Percentiles rank a stretch among this genome's conserved stretches.
phyloP scores from a whole-genome alignment of 2,329 filamentous ascomycete genomes.

The Clarireedia monteithiana region DNA sequence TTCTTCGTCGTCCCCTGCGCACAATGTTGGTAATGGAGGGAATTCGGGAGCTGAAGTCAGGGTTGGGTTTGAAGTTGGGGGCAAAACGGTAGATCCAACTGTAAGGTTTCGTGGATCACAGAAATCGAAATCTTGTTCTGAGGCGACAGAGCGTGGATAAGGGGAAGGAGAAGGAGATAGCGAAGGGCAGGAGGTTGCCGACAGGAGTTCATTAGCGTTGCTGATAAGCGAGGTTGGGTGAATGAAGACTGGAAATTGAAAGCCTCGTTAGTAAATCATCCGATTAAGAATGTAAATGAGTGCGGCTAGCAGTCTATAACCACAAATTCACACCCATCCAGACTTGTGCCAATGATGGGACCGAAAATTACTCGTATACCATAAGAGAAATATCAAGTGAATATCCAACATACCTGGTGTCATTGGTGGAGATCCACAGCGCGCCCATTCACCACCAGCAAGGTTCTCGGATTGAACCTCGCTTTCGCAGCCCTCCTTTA shows the following conservation, averaged over 20 bases:
- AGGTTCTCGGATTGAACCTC: conserved; percentile 66
- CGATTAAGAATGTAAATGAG: neutral
- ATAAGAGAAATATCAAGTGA: neutral
- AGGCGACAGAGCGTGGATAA: conserved; percentile 59
- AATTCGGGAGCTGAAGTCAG: conserved; percentile 51
- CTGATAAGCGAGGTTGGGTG: conserved; percentile 58
- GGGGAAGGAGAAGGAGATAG: conserved; percentile 82
- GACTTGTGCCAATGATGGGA: neutral
- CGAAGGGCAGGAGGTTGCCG: conserved; percentile 68
- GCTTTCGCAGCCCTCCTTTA: conserved; percentile 65
- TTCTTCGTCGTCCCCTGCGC: conserved; percentile 56
- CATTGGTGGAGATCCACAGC: conserved; percentile 73
- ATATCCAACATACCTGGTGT: conserved; percentile 68
- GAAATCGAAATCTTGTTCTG: conserved; percentile 68
- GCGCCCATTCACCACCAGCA: conserved; percentile 67
- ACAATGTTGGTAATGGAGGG: conserved; percentile 53
- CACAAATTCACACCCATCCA: no score
- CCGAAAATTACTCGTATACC: neutral
- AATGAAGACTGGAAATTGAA: conserved; percentile 47
- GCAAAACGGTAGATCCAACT: conserved; percentile 45
- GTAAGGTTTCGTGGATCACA: conserved; percentile 89
- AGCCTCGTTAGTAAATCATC: conserved; percentile 6
- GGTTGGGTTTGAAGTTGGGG: conserved; percentile 23
- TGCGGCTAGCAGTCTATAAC: no score
- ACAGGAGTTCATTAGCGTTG: conserved; percentile 62